Evolutionary conservation across 345 rosid genomes (phyloP), one percentile per base, ranked within the genome.

Genomic region (Triadica sebifera): DNA sequence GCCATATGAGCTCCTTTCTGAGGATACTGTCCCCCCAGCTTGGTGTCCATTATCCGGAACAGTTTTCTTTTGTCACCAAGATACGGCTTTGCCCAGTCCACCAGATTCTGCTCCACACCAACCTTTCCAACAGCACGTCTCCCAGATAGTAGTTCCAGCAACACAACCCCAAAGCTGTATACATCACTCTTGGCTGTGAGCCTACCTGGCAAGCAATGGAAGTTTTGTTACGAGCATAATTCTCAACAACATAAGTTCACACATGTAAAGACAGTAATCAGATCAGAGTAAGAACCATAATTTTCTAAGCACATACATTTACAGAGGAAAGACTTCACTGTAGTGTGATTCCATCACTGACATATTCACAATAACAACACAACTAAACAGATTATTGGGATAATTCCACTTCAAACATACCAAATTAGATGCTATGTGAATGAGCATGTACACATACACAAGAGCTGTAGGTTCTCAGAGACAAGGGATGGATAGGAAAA

Each of bases 81-180:
- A 78, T 95, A 91, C 0, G 98, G 99, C 78, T 81, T 89, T 51
- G 98, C 97, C 99, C 99, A 95, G 73, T 95, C 98, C 19, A 93
- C 99, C 57, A 95, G 83, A 74, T 83, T 91, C 82, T 95, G 97
- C 83, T 93, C 99, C 76, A 80, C 80, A 53, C 94, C 97, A 43
- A 83, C 79, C 86, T 91, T 95, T 68, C 91, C 98, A n/a, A 95
- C 88, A 0, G 99, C 98, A 57, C 93, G 88, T 70, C 96, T 74
- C 29, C 99, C 99, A 16, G 96, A 95, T 74, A 95, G 83, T 66
- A 95, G 80, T 80, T 95, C 99, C 12, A 95, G 89, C 71, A 95
- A 80, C 74, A 95, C 98, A 57, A 95, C 99, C 60, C 99, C 99
- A 3, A 95, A 95, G 78, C 98, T 95, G 75, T 93, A 95, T 58